Evolutionary conservation across 2,329 filamentous ascomycete species (phyloP).

Genomic region (Clarireedia homoeocarpa): DNA sequence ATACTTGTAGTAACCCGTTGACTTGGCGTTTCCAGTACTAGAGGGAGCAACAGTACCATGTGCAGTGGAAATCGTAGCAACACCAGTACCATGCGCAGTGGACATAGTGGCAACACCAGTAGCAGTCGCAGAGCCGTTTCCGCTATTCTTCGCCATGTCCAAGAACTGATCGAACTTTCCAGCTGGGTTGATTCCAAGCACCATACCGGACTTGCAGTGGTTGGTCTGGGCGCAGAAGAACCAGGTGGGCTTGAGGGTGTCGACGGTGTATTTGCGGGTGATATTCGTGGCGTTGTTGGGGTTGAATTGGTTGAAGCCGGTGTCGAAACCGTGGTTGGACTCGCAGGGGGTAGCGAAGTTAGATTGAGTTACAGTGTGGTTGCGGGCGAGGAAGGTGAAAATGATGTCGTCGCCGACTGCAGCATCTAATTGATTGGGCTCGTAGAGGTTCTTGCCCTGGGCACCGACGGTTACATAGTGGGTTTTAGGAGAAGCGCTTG

Average conservation of each 20-base stretch:
- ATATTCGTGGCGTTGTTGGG: neutral
- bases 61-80: neutral
- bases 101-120: neutral
- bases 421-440: slow-evolving; percentile 50
- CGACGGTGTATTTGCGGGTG: neutral
- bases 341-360: slow-evolving; percentile 56
- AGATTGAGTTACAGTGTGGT: slow-evolving; percentile 68
- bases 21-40: neutral
- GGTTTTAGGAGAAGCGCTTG: neutral
- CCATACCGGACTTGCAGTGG: slow-evolving; percentile 2
- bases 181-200: neutral
- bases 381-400: slow-evolving; percentile 62
- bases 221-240: neutral
- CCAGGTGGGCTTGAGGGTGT: neutral
- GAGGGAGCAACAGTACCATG: neutral
- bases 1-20: neutral
- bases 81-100: neutral
- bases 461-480: neutral
- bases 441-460: slow-evolving; percentile 33
- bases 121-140: neutral
- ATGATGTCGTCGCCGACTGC: slow-evolving; percentile 58
- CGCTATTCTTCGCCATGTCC: neutral
- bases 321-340: slow-evolving; percentile 56
- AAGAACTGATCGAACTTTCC: neutral
- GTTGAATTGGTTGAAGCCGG: slow-evolving; percentile 30